Evolutionary conservation across 352 stramenopile species (phyloP).

Genomic region (Globisporangium barbulae): DNA sequence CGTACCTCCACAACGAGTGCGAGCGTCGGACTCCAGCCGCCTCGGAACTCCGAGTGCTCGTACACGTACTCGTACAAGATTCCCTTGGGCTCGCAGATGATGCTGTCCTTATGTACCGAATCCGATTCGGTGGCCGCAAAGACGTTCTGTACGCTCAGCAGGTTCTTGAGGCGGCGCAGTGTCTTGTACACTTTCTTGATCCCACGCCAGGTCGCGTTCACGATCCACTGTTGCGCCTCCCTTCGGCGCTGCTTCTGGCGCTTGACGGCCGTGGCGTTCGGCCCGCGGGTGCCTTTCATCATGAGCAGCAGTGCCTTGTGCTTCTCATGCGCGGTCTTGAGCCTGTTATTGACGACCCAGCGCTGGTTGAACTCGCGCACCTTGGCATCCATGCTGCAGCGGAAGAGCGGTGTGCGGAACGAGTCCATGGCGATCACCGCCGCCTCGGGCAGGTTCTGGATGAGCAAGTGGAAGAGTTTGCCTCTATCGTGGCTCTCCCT

Average conservation of each 20-base stretch:
- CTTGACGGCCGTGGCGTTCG: slow-evolving; percentile 12
- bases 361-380: slow-evolving; percentile 63
- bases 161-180: slow-evolving; percentile 31
- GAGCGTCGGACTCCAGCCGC: slow-evolving; percentile 54
- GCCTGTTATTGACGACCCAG: slow-evolving; percentile 51
- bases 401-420: slow-evolving; percentile 67
- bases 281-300: slow-evolving; percentile 45
- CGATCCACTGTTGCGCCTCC: slow-evolving; percentile 19
- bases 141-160: slow-evolving; percentile 67
- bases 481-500: slow-evolving; percentile 52
- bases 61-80: slow-evolving; percentile 86
- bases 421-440: slow-evolving; percentile 69
- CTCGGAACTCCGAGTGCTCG: slow-evolving; percentile 66
- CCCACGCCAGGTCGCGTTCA: slow-evolving; percentile 32
- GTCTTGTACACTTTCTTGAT: slow-evolving; percentile 57
- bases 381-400: slow-evolving; percentile 47
- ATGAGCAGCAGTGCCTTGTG: slow-evolving; percentile 40
- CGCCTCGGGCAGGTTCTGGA: slow-evolving; percentile 56
- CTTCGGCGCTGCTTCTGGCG: slow-evolving; percentile 22
- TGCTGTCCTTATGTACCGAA: slow-evolving; percentile 39
- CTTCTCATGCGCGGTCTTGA: slow-evolving; percentile 41
- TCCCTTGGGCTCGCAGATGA: slow-evolving; percentile 76
- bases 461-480: slow-evolving; percentile 76
- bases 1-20: slow-evolving; percentile 59
- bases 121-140: slow-evolving; percentile 43